Base-by-base conservation (phyloP, 352 stramenopile species). In the Phytopythium oedochilum region DNA sequence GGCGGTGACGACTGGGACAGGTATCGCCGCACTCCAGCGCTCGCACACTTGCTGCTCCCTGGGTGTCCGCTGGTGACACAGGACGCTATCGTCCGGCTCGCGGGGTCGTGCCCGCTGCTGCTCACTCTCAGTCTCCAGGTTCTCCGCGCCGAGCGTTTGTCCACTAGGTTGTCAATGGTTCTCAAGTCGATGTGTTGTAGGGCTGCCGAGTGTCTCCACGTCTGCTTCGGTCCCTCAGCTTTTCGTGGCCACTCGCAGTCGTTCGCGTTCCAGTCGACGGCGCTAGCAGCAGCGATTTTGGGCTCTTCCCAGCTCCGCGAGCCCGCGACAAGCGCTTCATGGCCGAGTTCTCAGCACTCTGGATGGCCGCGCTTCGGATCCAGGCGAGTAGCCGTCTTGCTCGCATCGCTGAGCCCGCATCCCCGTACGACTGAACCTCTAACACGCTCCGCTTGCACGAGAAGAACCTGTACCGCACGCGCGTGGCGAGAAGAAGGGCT, bases 251-350 rank as follows among this genome's bases (percentile, higher is more conserved):
- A 20, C 83, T 90, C 52, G 75, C 65, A 0, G 68, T 73, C 25
- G 58, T 90, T 8, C 68, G 73, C 8, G 51, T 87, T 6, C 70
- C 63, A 20, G 47, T 52, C 25, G 61, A 54, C 15, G 61, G 64
- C 3, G 42, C 40, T n/a, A 39, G 59, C 23, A 57, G 51, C 29
- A 45, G 31, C 2, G 71, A 88, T 10, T 58, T 86, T n/a, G 83
- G 78, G 3, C 72, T 89, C 31, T 90, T 89, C 58, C 83, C 83
- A 9, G 65, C 65, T n/a, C 66, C 77, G n/a, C 67, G 83, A 4
- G 83, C 79, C 11, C 86, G 83, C 45, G 80, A 90, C 55, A 71
- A 69, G 22, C 78, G 76, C 10, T 86, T 71, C 44, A 70, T 93
- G 8, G 70, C 84, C 8, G 74, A 88, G 39, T 74, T 67, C 9